Conservation (phyloP, 1,284 basidiomycete species). For the Boletus hoseneyae region DNA sequence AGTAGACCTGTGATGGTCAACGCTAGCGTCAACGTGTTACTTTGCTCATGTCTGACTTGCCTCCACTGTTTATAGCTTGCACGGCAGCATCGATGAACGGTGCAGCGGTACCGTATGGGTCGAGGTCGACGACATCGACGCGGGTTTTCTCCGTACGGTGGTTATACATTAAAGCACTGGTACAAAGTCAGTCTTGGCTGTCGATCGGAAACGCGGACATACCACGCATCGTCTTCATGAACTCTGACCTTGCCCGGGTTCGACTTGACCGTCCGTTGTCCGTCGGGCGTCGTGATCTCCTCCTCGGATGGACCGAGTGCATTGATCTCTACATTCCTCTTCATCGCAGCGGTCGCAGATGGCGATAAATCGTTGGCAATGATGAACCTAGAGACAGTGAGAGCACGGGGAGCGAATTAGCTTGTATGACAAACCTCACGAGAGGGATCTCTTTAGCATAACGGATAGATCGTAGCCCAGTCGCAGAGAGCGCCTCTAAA, state of each 20-base stretch:
- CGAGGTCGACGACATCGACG: slow-evolving; percentile 94
- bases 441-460: slow-evolving; percentile 98
- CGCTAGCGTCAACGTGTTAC: slow-evolving; percentile 4
- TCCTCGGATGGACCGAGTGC: slow-evolving; percentile 53
- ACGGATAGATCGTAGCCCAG: slow-evolving; percentile 92
- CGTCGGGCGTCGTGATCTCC: slow-evolving; percentile 18
- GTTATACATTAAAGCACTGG: slow-evolving; percentile 85
- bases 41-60: slow-evolving; percentile 37
- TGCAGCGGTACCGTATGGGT: slow-evolving; percentile 96
- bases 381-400: slow-evolving; percentile 53
- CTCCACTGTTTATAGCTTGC: slow-evolving; percentile 87
- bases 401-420: slow-evolving; percentile 1
- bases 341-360: slow-evolving; percentile 84
- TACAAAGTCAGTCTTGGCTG: neutral
- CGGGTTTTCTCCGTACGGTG: slow-evolving; percentile 72
- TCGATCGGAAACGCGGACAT: slow-evolving; percentile 14
- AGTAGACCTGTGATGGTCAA: slow-evolving; percentile 57
- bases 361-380: slow-evolving; percentile 93
- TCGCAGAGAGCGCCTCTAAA: slow-evolving; percentile 95
- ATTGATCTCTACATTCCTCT: slow-evolving; percentile 87
- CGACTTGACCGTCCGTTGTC: slow-evolving; percentile 14
- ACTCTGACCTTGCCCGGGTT: slow-evolving; percentile 65
- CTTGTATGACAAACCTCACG: slow-evolving; percentile 56
- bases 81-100: slow-evolving; percentile 98
- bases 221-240: slow-evolving; percentile 95